Percentiles rank a stretch among this genome's conserved stretches.
Evolutionary conservation across 768 basidiomycete species (phyloP).

Genomic region (Podaxis mareebaensis): DNA sequence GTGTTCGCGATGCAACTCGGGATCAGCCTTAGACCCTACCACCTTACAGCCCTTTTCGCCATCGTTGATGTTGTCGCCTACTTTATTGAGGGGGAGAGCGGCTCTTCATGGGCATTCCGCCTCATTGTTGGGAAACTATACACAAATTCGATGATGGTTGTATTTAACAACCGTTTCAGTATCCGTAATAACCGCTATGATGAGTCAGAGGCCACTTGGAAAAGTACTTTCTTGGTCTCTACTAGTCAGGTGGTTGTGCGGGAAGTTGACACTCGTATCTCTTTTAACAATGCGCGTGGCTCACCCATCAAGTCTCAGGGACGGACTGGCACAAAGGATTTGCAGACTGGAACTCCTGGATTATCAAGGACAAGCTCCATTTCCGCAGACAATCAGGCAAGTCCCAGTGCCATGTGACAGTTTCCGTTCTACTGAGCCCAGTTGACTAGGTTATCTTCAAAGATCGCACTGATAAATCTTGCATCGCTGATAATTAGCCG

Average conservation of each 20-base stretch:
- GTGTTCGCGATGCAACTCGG: background rate
- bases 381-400: background rate
- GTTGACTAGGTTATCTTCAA: background rate
- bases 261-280: background rate
- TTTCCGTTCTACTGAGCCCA: background rate
- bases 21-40: background rate
- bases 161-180: constrained; percentile 20
- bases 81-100: constrained; percentile 12
- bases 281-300: background rate
- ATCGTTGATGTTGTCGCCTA: constrained; percentile 13
- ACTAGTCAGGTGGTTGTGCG: background rate
- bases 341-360: background rate
- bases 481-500: no score
- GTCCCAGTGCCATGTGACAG: background rate
- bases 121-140: constrained; percentile 19
- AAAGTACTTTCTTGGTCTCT: background rate
- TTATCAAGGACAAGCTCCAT: background rate
- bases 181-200: background rate
- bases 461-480: background rate
- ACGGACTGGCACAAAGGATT: background rate
- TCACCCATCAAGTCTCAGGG: background rate
- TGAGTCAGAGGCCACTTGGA: background rate
- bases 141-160: constrained; percentile 22
- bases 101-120: constrained; percentile 12
- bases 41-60: background rate